Percentiles rank a stretch among this genome's conserved stretches.
These are phyloP conservation scores for Trichoderma sp. DNA, from an alignment of 2,329 filamentous ascomycete species.

Conservation along the genomic window DNA sequence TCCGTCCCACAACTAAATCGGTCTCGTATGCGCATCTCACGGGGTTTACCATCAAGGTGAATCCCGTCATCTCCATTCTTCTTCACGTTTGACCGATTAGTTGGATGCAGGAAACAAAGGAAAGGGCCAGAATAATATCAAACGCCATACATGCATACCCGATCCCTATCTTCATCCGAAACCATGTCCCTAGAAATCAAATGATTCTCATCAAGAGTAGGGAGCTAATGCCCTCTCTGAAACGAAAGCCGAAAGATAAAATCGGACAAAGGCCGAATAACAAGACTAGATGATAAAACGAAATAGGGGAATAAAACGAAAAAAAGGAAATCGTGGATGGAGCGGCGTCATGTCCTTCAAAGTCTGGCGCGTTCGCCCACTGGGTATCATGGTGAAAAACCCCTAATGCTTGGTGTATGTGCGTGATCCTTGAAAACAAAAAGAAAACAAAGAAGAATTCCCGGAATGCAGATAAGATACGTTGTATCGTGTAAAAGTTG, in stretches of 20 bases:
- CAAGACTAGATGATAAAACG: constrained; percentile 1
- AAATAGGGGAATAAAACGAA: constrained; percentile 18
- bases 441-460: background rate
- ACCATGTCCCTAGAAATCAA: constrained; percentile 21
- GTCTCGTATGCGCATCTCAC: background rate
- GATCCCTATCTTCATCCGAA: constrained; percentile 24
- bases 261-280: background rate
- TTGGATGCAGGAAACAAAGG: constrained; percentile 26
- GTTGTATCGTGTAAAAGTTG: constrained; percentile 1
- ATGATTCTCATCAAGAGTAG: constrained; percentile 15
- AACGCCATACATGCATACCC: constrained; percentile 37
- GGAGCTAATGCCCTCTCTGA: background rate
- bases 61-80: background rate
- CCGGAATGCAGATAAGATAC: constrained; percentile 8
- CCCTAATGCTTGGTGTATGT: constrained; percentile 39
- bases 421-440: constrained; percentile 25
- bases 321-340: constrained; percentile 37
- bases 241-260: background rate
- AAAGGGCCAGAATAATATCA: constrained; percentile 22
- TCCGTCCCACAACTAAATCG: background rate
- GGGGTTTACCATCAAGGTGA: background rate
- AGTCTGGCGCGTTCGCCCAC: constrained; percentile 40
- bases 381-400: constrained; percentile 42
- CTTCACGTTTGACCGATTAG: background rate
- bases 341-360: constrained; percentile 40